Evolutionary conservation across 176 grass and related monocot species (phyloP).

Genomic region (Tuctoria greenei): DNA sequence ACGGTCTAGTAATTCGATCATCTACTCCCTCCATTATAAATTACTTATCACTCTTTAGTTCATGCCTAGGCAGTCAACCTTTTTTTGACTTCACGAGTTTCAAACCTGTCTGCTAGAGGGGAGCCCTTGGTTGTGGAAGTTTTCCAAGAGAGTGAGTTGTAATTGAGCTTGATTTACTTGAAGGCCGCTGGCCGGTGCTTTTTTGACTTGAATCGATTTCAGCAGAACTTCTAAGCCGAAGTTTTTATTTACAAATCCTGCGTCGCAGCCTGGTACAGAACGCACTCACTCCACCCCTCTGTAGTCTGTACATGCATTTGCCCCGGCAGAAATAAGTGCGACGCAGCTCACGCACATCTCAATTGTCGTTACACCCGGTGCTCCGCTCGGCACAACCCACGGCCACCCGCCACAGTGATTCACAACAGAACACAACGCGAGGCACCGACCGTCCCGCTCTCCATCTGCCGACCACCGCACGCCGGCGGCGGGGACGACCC

Average conservation of each 20-base stretch:
- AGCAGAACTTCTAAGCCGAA: neutral
- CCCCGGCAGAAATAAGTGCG: neutral
- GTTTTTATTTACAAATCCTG: neutral
- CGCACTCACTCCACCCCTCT: neutral
- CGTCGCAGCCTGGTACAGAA: neutral
- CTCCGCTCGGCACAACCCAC: neutral
- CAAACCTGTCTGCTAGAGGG: no score
- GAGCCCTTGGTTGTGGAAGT: no score
- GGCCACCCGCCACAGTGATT: neutral
- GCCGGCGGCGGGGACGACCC: neutral
- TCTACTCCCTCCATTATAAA: no score
- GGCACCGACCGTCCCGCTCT: neutral
- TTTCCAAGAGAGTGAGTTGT: no score
- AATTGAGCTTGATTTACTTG: no score
- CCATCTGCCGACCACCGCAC: neutral
- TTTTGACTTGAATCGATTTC: neutral
- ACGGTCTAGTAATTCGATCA: no score
- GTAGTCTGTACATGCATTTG: neutral
- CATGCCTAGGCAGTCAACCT: no score
- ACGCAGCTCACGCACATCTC: neutral
- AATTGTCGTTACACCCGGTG: slow-evolving; percentile 9
- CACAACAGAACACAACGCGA: neutral
- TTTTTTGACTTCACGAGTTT: no score
- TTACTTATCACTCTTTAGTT: no score
- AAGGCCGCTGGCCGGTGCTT: no score